Evolutionary conservation across 768 basidiomycete genomes (phyloP), one percentile per base, ranked within the genome.

Genomic region (Hericium coralloides): DNA sequence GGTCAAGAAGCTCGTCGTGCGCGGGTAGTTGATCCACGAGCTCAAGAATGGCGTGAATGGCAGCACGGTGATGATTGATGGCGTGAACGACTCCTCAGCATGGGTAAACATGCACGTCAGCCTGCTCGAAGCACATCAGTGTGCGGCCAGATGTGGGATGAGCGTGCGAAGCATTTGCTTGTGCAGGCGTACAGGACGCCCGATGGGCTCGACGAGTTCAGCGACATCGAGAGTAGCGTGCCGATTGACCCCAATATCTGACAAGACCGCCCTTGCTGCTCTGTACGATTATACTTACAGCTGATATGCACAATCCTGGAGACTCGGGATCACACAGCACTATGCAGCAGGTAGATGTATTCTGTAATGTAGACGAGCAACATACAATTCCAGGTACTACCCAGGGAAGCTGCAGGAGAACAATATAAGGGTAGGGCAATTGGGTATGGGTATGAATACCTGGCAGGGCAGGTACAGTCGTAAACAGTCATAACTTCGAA

Each of bases 141-240:
- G 72, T 10, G 80, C 81, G 95, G 93, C 2, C 75, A 80, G 52
- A 79, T 79, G 22, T 98, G 94, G 94, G 86, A 89, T 60, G 76
- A 81, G 57, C 77, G 79, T 48, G 90, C 88, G 2, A 79, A 80
- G 54, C 76, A 72, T 23, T 69, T 90, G 51, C 75, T 94, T 41
- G 79, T 79, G 20, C 81, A 87, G 63, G 81, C 84, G 5, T 72
- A 81, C 67, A 89, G 90, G 66, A 85, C 85, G 6, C 79, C 94
- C 50, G 81, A 82, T 38, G 87, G 91, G 58, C 75, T 95, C 25
- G 84, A 92, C 25, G 79, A 84, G 50, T 84, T 92, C 62, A 79
- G 82, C 20, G 75, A 82, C 55, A 76, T 81, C 65, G 84, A 88
- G 55, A 64, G 79, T 15, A 78, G 75, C 38, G 79, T 89, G 51